A percentile compares a stretch with the other conserved stretches of the same genome.
Evolutionary conservation across 1,284 basidiomycete species (phyloP).

Genomic region (Athelia psychrophila): DNA sequence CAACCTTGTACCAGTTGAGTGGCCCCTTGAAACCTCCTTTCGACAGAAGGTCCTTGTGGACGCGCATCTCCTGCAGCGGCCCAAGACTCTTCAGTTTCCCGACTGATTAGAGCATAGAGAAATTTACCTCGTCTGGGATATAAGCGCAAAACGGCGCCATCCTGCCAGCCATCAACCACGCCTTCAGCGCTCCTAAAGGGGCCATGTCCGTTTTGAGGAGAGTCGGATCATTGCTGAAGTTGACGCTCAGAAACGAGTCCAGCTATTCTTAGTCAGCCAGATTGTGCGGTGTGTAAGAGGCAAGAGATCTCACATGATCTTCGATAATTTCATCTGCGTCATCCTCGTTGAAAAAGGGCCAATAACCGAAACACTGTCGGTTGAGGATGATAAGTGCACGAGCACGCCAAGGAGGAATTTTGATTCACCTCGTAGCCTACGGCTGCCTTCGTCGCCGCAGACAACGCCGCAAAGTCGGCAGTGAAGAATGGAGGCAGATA

Average conservation of each 20-base stretch:
- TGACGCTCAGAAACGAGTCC: conserved; percentile 27
- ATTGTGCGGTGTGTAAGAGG: conserved; percentile 1
- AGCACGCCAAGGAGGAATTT: too few relatives aligned
- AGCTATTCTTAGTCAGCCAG: conserved; percentile 16
- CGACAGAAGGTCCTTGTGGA: conserved; percentile 4
- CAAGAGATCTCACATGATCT: conserved; percentile 15
- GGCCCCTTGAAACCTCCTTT: conserved; percentile 18
- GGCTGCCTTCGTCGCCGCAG: conserved; percentile 2
- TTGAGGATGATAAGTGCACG: too few relatives aligned
- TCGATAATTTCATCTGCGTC: conserved; percentile 24
- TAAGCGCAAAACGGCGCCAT: conserved; percentile 24
- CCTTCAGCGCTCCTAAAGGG: conserved; percentile 26
- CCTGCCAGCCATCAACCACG: conserved; percentile 22
- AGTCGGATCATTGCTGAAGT: conserved; percentile 29
- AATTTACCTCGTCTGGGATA: conserved; percentile 23
- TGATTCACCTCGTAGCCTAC: conserved; percentile 17
- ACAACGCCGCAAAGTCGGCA: conserved; percentile 4
- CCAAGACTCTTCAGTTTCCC: too few relatives aligned
- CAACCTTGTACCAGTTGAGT: conserved; percentile 21
- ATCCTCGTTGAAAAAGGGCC: conserved; percentile 28
- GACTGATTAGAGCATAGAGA: too few relatives aligned
- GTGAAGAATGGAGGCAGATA: conserved; percentile 11
- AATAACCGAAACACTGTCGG: conserved; percentile 29
- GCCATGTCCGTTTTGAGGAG: conserved; percentile 30
- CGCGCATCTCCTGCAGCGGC: conserved; percentile 10